phyloP scores from a whole-genome alignment of 1,284 basidiomycete species.

The Sphaerobolus stellatus region DNA sequence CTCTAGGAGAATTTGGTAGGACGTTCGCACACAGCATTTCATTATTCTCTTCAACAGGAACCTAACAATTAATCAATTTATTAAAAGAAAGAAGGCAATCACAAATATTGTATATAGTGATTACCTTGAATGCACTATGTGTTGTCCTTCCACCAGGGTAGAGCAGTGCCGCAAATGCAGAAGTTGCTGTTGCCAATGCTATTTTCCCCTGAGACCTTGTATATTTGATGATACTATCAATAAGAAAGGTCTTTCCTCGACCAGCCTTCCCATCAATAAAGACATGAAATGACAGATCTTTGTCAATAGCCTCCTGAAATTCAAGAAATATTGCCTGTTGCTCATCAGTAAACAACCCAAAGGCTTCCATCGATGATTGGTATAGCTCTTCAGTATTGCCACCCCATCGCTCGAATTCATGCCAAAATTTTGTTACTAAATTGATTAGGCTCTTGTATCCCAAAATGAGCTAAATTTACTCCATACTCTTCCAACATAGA shows the following conservation, averaged over 20 bases:
- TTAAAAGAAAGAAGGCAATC: too few species aligned
- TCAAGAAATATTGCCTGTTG: constrained; percentile 30
- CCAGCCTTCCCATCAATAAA: constrained; percentile 42
- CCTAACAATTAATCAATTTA: constrained; percentile 22
- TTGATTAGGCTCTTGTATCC: constrained; percentile 28
- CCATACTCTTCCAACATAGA: constrained; percentile 19
- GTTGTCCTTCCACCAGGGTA: constrained; percentile 40
- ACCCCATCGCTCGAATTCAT: constrained; percentile 30
- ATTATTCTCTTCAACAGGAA: constrained; percentile 36
- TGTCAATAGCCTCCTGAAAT: constrained; percentile 25
- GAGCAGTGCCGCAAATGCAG: constrained; percentile 39
- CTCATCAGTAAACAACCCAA: constrained; percentile 27
- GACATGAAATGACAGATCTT: constrained; percentile 19
- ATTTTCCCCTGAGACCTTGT: constrained; percentile 29
- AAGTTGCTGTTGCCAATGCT: constrained; percentile 36
- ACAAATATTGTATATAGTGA: background rate
- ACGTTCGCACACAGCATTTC: too few species aligned
- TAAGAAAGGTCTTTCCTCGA: constrained; percentile 41
- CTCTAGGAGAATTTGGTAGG: too few species aligned
- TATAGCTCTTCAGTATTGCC: constrained; percentile 17
- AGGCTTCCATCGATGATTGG: constrained; percentile 21
- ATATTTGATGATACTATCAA: constrained; percentile 34
- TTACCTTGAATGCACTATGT: constrained; percentile 37
- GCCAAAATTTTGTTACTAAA: constrained; percentile 25
- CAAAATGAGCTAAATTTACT: constrained; percentile 19